A percentile compares a stretch with the other conserved stretches of the same genome.
Conservation (phyloP, 2,329 filamentous ascomycete genomes). For the Aspergillus aculeatinus region DNA sequence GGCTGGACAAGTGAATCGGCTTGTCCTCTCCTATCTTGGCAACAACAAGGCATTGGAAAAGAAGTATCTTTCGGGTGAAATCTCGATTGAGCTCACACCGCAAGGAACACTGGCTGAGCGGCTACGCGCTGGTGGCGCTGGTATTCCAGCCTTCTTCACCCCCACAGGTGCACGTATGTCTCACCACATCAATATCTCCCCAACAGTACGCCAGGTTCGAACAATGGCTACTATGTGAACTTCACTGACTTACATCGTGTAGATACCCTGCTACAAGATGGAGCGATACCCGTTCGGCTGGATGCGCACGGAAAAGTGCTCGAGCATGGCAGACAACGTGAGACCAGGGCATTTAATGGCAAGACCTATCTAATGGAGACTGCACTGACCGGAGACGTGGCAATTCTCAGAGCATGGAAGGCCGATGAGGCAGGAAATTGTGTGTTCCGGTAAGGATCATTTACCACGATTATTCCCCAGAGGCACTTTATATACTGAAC, state of each 20-base stretch:
- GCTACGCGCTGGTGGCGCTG: slow-evolving; percentile 69
- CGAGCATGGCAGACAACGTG: slow-evolving; percentile 64
- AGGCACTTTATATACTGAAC: slow-evolving; percentile 14
- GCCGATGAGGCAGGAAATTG: slow-evolving; percentile 76
- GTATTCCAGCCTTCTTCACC: slow-evolving; percentile 79
- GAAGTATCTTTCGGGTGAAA: slow-evolving; percentile 71
- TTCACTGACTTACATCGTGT: background rate
- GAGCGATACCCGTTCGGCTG: slow-evolving; percentile 66
- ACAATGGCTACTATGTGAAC: background rate
- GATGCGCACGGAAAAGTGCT: slow-evolving; percentile 80
- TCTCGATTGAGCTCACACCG: slow-evolving; percentile 73
- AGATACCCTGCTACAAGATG: slow-evolving; percentile 42
- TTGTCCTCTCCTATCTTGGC: slow-evolving; percentile 74
- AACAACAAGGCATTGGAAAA: slow-evolving; percentile 74
- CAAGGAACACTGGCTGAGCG: slow-evolving; percentile 58
- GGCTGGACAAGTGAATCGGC: slow-evolving; percentile 67
- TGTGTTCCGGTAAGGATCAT: slow-evolving; percentile 62
- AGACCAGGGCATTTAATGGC: slow-evolving; percentile 71
- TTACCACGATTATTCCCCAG: slow-evolving; percentile 25
- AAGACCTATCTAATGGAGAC: slow-evolving; percentile 75
- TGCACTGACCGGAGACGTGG: slow-evolving; percentile 72
- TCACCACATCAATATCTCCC: background rate
- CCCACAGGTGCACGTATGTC: slow-evolving; percentile 66
- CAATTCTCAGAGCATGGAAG: slow-evolving; percentile 74
- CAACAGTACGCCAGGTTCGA: background rate